Evolutionary conservation across 2,329 filamentous ascomycete genomes (phyloP).

Genomic region (Penicillium sp.): DNA sequence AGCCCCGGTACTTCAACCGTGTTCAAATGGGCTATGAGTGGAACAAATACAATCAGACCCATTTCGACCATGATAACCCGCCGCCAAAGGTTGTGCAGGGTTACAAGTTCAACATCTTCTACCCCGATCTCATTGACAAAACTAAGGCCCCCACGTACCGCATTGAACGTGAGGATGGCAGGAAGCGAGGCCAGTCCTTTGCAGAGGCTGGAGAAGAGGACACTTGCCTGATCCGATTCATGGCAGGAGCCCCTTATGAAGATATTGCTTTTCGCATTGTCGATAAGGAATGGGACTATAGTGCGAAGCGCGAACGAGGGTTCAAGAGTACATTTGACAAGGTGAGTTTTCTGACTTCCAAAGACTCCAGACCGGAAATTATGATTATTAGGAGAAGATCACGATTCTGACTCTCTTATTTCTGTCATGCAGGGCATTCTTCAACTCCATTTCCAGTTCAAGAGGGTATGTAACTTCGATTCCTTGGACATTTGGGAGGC

Average conservation of each 20-base stretch:
- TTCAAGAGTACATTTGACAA: constrained; percentile 98
- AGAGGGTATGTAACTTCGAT: constrained; percentile 69
- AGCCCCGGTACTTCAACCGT: constrained; percentile 95
- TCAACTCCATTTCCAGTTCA: constrained; percentile 97
- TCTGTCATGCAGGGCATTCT: constrained; percentile 72
- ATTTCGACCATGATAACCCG: constrained; percentile 98
- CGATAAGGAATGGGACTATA: constrained; percentile 99
- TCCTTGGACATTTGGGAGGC: not conserved
- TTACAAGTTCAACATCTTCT: constrained; percentile 99
- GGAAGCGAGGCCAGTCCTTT: constrained; percentile 87
- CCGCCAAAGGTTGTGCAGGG: constrained; percentile 97
- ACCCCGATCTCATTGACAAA: constrained; percentile 95
- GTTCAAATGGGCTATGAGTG: constrained; percentile 99
- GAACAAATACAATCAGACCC: constrained; percentile 99
- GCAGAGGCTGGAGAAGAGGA: constrained; percentile 94
- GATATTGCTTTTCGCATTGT: constrained; percentile 97
- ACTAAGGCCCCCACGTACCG: constrained; percentile 92
- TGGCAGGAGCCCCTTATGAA: constrained; percentile 92
- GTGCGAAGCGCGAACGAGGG: constrained; percentile 88
- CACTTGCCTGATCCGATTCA: constrained; percentile 93
- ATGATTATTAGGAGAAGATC: not conserved
- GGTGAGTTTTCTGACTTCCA: constrained; percentile 57
- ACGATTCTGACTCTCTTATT: constrained; percentile 9
- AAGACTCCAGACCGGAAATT: too few species aligned
- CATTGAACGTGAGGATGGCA: constrained; percentile 90